Percentiles rank a stretch among this genome's conserved stretches.
phyloP scores from a whole-genome alignment of 345 rosid genomes.

The Arabis hirsuta region DNA sequence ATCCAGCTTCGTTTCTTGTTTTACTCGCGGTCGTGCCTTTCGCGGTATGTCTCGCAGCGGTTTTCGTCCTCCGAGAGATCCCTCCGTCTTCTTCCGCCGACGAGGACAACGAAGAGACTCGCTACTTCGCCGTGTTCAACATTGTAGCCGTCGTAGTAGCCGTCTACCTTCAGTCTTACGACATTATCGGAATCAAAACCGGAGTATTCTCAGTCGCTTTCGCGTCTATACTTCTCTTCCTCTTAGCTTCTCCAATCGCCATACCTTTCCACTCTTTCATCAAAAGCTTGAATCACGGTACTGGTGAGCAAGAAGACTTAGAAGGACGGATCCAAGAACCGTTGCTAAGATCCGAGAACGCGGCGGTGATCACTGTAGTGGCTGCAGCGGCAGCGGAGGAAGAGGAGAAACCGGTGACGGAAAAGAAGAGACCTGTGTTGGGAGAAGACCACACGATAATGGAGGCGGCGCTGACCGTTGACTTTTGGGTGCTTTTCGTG shows the following conservation, averaged over 20 bases:
- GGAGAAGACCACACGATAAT: slow-evolving; percentile 90
- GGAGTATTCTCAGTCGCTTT: slow-evolving; percentile 50
- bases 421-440: slow-evolving; percentile 53
- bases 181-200: slow-evolving; percentile 53
- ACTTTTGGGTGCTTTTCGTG: slow-evolving; percentile 82
- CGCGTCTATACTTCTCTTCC: slow-evolving; percentile 51
- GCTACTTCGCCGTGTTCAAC: slow-evolving; percentile 68
- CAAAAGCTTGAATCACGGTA: slow-evolving; percentile 41
- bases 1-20: slow-evolving; percentile 64
- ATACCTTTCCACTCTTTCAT: slow-evolving; percentile 59
- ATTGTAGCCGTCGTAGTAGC: slow-evolving; percentile 75
- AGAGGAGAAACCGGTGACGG: slow-evolving; percentile 24
- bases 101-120: slow-evolving; percentile 64
- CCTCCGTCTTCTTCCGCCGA: slow-evolving; percentile 55
- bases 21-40: slow-evolving; percentile 76
- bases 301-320: slow-evolving; percentile 38
- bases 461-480: slow-evolving; percentile 67
- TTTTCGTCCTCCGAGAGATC: slow-evolving; percentile 81
- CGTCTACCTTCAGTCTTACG: slow-evolving; percentile 69
- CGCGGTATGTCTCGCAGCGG: slow-evolving; percentile 75
- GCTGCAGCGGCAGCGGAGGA: slow-evolving; percentile 3
- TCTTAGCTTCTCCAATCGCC: slow-evolving; percentile 67
- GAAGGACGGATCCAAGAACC: slow-evolving; percentile 57
- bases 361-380: not conserved
- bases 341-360: slow-evolving; percentile 46